Evolutionary conservation across 495 filamentous ascomycete species (phyloP).

Genomic region (Bombardia bombarda): DNA sequence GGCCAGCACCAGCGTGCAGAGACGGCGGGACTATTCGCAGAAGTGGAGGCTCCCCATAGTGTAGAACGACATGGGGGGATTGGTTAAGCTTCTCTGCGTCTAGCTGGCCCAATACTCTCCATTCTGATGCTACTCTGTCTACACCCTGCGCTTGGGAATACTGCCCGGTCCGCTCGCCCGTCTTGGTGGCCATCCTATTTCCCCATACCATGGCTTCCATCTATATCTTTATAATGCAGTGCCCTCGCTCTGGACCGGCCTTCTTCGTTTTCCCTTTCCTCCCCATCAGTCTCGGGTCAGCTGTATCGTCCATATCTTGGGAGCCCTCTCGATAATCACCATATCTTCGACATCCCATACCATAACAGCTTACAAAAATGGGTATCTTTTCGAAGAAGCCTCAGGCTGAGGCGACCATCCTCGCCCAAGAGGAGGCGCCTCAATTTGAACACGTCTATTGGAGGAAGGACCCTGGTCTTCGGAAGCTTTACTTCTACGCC

Average conservation of each 20-base stretch:
- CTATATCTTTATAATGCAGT: background rate
- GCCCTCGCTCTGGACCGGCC: background rate
- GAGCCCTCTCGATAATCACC: conserved; percentile 2
- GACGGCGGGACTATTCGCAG: conserved; percentile 13
- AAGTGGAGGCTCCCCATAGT: conserved; percentile 16
- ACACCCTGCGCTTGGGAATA: background rate
- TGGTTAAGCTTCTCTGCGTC: conserved; percentile 20
- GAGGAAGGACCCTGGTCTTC: conserved; percentile 50
- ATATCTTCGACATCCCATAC: too few relatives aligned
- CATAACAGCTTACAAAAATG: conserved; percentile 19
- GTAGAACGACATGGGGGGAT: conserved; percentile 10
- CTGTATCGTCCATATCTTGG: conserved; percentile 7
- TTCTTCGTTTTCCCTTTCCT: background rate
- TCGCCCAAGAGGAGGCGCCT: conserved; percentile 46
- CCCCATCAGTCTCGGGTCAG: conserved; percentile 13
- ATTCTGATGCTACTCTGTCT: background rate
- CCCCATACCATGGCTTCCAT: background rate
- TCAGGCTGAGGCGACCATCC: conserved; percentile 17
- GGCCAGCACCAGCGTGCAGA: conserved; percentile 1
- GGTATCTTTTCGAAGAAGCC: conserved; percentile 30
- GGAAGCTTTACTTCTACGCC: conserved; percentile 54
- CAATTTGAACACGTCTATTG: conserved; percentile 52
- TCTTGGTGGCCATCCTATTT: background rate
- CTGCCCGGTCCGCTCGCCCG: background rate
- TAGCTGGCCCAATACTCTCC: background rate